phyloP scores from a whole-genome alignment of 106 monocot genomes.

The Phalaenopsis equestris region DNA sequence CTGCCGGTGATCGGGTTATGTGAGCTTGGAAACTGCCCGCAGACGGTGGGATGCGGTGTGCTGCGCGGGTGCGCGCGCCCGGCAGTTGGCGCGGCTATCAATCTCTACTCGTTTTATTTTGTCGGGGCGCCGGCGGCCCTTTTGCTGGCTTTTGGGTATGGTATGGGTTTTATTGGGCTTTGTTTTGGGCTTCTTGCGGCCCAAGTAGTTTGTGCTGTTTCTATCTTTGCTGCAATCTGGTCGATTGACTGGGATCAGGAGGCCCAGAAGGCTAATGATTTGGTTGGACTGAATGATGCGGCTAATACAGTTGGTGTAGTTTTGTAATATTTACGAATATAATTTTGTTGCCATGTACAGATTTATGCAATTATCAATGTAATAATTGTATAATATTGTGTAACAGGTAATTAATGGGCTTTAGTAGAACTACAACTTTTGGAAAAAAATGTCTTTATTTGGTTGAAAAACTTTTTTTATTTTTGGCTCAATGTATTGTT shows the following conservation, averaged over 20 bases:
- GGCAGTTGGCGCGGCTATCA: slow-evolving; percentile 20
- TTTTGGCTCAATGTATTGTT: no score
- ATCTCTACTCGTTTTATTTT: slow-evolving; percentile 33
- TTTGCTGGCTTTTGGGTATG: slow-evolving; percentile 21
- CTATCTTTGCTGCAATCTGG: slow-evolving; percentile 2
- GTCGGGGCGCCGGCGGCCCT: slow-evolving; percentile 36
- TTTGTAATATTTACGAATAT: background rate
- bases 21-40: slow-evolving; percentile 46
- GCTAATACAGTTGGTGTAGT: background rate
- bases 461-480: no score
- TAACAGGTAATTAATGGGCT: no score
- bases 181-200: slow-evolving; percentile 32
- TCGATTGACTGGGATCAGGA: slow-evolving; percentile 32
- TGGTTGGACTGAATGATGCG: slow-evolving; percentile 14
- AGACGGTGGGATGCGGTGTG: slow-evolving; percentile 43
- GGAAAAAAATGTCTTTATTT: no score
- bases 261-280: slow-evolving; percentile 25
- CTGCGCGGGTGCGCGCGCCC: slow-evolving; percentile 39
- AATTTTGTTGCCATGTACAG: no score
- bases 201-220: slow-evolving; percentile 28
- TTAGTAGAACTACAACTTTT: no score
- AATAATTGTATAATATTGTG: no score
- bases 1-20: slow-evolving; percentile 40
- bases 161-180: slow-evolving; percentile 33
- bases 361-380: no score